Evolutionary conservation across 2,329 filamentous ascomycete species (phyloP).

Genomic region (Magnaporthiopsis rhizophila): DNA sequence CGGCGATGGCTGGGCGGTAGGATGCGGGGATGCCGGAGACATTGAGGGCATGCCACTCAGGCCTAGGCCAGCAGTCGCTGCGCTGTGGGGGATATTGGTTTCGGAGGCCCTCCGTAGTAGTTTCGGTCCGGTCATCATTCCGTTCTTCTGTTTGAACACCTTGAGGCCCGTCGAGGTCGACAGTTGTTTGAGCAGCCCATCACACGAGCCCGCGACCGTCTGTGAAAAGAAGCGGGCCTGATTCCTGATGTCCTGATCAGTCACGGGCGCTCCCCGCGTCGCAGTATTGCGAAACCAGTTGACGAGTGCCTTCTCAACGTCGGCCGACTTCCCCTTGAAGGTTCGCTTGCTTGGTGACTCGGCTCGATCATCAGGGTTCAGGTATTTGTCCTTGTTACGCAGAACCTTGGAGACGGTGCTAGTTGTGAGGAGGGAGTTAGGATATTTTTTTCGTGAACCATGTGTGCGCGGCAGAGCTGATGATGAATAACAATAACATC

Average conservation of each 20-base stretch:
- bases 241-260: constrained; percentile 74
- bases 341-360: constrained; percentile 72
- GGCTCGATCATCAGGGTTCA: constrained; percentile 71
- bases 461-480: too few species aligned
- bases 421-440: constrained; percentile 8
- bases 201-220: background rate
- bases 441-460: too few species aligned
- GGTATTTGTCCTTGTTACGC: constrained; percentile 88
- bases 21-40: constrained; percentile 63
- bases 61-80: constrained; percentile 43
- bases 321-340: constrained; percentile 70
- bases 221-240: constrained; percentile 72
- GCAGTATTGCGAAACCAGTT: constrained; percentile 82
- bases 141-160: constrained; percentile 91
- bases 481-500: too few species aligned
- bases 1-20: constrained; percentile 54
- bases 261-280: constrained; percentile 64
- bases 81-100: constrained; percentile 63
- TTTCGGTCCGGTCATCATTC: constrained; percentile 33
- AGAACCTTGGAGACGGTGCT: constrained; percentile 99
- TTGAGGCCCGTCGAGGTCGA: constrained; percentile 67
- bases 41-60: constrained; percentile 43
- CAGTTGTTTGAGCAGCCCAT: background rate
- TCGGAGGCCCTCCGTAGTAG: constrained; percentile 52
- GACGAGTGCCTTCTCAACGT: constrained; percentile 83